A percentile compares a stretch with the other conserved stretches of the same genome.
phyloP scores from a whole-genome alignment of 169 alveolate genomes.

The Plasmodium knowlesi region DNA sequence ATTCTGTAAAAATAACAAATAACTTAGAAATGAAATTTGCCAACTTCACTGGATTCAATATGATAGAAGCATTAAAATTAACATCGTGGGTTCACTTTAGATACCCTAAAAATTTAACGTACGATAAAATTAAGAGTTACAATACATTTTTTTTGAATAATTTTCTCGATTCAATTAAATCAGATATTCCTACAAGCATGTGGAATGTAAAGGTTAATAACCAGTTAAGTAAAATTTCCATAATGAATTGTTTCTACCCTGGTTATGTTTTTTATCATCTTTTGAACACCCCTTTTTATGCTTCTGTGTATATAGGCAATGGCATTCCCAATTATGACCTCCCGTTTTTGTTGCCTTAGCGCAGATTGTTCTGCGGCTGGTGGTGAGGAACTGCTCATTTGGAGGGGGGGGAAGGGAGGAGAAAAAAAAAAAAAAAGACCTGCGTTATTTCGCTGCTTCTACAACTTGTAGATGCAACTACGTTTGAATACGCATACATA shows the following conservation, averaged over 20 bases:
- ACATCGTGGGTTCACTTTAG: slow-evolving; percentile 74
- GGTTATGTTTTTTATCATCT: slow-evolving; percentile 54
- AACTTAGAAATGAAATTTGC: slow-evolving; percentile 61
- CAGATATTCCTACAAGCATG: slow-evolving; percentile 42
- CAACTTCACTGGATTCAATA: slow-evolving; percentile 40
- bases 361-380: neutral
- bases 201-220: slow-evolving; percentile 63
- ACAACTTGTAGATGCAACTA: neutral
- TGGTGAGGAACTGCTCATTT: neutral
- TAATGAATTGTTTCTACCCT: slow-evolving; percentile 39
- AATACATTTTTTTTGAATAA: slow-evolving; percentile 61
- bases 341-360: slow-evolving; percentile 57
- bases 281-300: slow-evolving; percentile 63
- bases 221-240: slow-evolving; percentile 52
- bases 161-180: slow-evolving; percentile 52
- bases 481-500: neutral
- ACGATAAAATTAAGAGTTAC: slow-evolving; percentile 52
- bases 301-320: slow-evolving; percentile 58
- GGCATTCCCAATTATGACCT: slow-evolving; percentile 46
- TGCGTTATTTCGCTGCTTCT: neutral
- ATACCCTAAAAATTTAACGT: slow-evolving; percentile 66
- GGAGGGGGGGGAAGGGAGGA: neutral
- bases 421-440: neutral
- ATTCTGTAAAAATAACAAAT: slow-evolving; percentile 50
- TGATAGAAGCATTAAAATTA: slow-evolving; percentile 62